Conservation (phyloP, 1,139 yeast species). For the Magnusiomyces magnusii region DNA sequence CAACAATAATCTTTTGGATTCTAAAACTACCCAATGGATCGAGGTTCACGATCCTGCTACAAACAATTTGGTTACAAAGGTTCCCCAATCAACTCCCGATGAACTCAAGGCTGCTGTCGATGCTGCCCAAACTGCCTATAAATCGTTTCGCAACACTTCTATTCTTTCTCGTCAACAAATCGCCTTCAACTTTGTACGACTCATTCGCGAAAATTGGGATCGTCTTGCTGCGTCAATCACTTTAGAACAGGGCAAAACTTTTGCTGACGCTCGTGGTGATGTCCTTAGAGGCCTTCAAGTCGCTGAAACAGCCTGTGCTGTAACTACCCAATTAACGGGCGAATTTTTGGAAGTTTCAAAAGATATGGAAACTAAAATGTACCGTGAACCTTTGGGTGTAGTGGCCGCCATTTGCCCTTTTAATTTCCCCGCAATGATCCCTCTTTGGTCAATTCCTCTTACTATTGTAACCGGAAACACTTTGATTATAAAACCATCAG, state of each 20-base stretch:
- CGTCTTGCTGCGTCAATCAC: slow-evolving; percentile 64
- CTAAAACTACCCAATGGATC: slow-evolving; percentile 54
- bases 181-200: slow-evolving; percentile 62
- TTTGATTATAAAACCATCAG: slow-evolving; percentile 68
- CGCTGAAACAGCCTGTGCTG: slow-evolving; percentile 53
- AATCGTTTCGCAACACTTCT: slow-evolving; percentile 51
- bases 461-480: slow-evolving; percentile 74
- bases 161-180: slow-evolving; percentile 67
- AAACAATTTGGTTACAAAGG: slow-evolving; percentile 54
- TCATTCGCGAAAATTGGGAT: slow-evolving; percentile 63
- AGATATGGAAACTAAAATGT: slow-evolving; percentile 76
- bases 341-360: slow-evolving; percentile 59
- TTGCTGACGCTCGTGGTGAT: slow-evolving; percentile 71
- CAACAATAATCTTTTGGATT: slow-evolving; percentile 51
- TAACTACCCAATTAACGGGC: slow-evolving; percentile 58
- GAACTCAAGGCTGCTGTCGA: slow-evolving; percentile 64
- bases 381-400: slow-evolving; percentile 57
- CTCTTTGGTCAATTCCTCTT: slow-evolving; percentile 75
- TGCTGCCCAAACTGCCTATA: slow-evolving; percentile 56
- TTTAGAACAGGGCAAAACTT: slow-evolving; percentile 74
- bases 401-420: slow-evolving; percentile 68
- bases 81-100: slow-evolving; percentile 62
- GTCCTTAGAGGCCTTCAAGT: slow-evolving; percentile 76
- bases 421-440: slow-evolving; percentile 83
- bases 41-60: slow-evolving; percentile 77